These are phyloP conservation scores for Penicillium palitans DNA, from an alignment of 2,329 filamentous ascomycete genomes.

Conservation along the genomic window DNA sequence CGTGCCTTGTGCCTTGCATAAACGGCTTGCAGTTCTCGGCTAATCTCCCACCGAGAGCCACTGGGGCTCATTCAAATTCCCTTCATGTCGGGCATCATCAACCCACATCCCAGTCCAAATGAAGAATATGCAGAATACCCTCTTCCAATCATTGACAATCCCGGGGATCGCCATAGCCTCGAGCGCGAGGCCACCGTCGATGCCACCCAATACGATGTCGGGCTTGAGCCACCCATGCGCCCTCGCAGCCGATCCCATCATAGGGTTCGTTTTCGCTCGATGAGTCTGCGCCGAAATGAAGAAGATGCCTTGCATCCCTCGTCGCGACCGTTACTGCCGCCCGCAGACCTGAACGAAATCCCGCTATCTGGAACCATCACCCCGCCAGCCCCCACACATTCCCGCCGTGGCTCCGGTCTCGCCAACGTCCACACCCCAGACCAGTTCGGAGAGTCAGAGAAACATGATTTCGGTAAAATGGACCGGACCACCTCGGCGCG, in stretches of 20 bases:
- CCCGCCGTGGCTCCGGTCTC: conserved; percentile 16
- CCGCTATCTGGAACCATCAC: conserved; percentile 25
- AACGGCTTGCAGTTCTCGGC: conserved; percentile 4
- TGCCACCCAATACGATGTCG: conserved; percentile 17
- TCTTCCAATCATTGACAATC: conserved; percentile 10
- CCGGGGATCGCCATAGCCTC: conserved; percentile 15
- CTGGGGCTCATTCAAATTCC: conserved; percentile 1
- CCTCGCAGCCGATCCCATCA: conserved; percentile 17
- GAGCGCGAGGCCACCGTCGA: conserved; percentile 22
- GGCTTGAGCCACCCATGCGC: conserved; percentile 5
- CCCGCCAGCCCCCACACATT: conserved; percentile 26
- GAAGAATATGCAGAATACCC: conserved; percentile 27
- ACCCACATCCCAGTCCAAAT: conserved; percentile 25
- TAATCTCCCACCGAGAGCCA: background rate
- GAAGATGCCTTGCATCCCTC: conserved; percentile 7
- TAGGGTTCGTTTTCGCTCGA: conserved; percentile 25
- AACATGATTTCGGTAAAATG: conserved; percentile 7
- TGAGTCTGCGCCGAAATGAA: conserved; percentile 13
- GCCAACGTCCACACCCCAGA: conserved; percentile 13
- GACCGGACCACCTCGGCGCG: conserved; percentile 23
- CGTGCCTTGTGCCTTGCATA: conserved; percentile 8
- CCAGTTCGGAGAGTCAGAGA: conserved; percentile 14
- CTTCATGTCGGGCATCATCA: conserved; percentile 21
- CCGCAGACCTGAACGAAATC: conserved; percentile 14
- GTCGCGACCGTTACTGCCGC: conserved; percentile 17